Evolutionary conservation across 129 eudicot species (phyloP), one percentile per base, ranked within the genome.

Genomic region (Kitagawia praeruptora): DNA sequence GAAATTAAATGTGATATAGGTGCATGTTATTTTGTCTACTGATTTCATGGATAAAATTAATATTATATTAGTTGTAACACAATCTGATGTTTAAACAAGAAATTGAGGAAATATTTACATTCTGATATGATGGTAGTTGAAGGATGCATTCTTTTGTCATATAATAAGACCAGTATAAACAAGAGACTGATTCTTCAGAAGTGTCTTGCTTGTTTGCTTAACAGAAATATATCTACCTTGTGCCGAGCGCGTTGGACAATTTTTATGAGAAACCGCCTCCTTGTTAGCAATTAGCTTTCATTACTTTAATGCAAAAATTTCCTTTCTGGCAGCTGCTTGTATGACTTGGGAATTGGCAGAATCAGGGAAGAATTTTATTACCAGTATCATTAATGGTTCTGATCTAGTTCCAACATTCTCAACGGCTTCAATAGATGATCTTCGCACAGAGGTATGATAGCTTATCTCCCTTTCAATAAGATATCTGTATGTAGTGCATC

Each of bases 291-390:
- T 18, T 45, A 14, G 69, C 6, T 61, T 61, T 9, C 69, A 74
- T 9, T 46, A 83, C 41, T 27, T 77, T 44, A 73, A 51, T 64
- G 5, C 74, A 71, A 56, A 13, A 61, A 9, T 31, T 79, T 79
- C 28, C 82, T 28, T 56, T 79, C 31, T 81, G 78, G 76, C 90
- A 96, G 99, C 97, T 89, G 99, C 99, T 56, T 96, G 99, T 79
- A 92, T 96, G 99, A 96, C 99, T 15, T 92, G 94, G 98, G 99
- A 96, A 79, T 85, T 96, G 80, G 99, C 99, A 0, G 97, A 96
- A 80, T 96, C 99, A n/a, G 99, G 99, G 78, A 87, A 92, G 75
- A 95, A 92, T 82, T 96, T 96, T 84, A 88, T 96, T 70, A 85
- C 97, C 28, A 89, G 98, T 63, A 83, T 96, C 70, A 86, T 96